A percentile compares a stretch with the other conserved stretches of the same genome.
Evolutionary conservation across 495 filamentous ascomycete genomes (phyloP).

Genomic region (Penicillium lividum): DNA sequence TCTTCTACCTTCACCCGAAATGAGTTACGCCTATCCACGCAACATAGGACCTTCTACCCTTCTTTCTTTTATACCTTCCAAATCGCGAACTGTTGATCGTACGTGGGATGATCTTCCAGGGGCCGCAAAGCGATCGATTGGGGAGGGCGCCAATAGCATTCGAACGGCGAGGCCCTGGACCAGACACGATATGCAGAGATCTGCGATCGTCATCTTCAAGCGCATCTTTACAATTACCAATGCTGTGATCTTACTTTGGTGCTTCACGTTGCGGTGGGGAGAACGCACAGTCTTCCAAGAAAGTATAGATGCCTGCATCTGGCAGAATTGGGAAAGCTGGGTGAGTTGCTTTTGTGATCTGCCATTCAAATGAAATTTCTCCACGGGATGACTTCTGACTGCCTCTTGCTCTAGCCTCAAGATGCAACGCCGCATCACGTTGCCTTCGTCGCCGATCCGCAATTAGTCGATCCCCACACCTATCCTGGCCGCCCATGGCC

Average conservation of each 20-base stretch:
- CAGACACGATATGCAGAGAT: constrained; percentile 13
- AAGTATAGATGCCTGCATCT: constrained; percentile 69
- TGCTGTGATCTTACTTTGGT: constrained; percentile 68
- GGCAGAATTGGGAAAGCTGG: constrained; percentile 91
- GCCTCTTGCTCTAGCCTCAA: constrained; percentile 55
- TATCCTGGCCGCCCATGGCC: constrained; percentile 95
- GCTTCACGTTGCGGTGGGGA: constrained; percentile 81
- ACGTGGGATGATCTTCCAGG: constrained; percentile 23
- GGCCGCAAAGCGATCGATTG: constrained; percentile 30
- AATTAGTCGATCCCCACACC: constrained; percentile 94
- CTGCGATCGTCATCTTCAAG: constrained; percentile 17
- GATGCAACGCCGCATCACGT: constrained; percentile 81
- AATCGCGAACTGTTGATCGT: constrained; percentile 8
- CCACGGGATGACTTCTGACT: constrained; percentile 7
- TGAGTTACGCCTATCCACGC: constrained; percentile 45
- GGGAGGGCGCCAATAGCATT: constrained; percentile 15
- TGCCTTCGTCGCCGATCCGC: constrained; percentile 91
- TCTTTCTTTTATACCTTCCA: constrained; percentile 26
- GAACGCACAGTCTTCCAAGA: constrained; percentile 75
- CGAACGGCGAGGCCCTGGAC: constrained; percentile 11
- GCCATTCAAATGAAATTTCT: not conserved
- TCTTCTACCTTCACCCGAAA: not conserved
- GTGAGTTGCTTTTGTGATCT: constrained; percentile 50
- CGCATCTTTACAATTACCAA: constrained; percentile 61
- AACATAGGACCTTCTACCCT: constrained; percentile 31